phyloP scores from a whole-genome alignment of 2,329 filamentous ascomycete genomes.

The Talaromyces sp. region DNA sequence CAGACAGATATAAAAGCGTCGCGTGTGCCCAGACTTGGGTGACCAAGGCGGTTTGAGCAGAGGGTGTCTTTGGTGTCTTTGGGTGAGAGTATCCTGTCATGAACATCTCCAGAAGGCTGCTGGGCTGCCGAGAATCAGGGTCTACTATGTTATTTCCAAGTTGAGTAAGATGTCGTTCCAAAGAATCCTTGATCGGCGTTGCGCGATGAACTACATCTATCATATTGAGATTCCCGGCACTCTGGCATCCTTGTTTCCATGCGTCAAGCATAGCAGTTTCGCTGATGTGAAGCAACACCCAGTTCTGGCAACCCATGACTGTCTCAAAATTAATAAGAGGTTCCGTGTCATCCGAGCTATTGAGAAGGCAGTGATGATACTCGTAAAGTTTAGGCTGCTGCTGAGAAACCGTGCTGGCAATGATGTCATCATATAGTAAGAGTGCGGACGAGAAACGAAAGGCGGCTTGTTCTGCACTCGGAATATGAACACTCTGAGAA shows the following conservation, averaged over 20 bases:
- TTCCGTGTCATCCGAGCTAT: conserved; percentile 17
- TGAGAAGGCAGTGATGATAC: conserved; percentile 23
- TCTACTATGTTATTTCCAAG: neutral
- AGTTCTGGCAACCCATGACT: conserved; percentile 56
- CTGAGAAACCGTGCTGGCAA: conserved; percentile 33
- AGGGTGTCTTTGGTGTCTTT: neutral
- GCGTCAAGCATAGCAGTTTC: conserved; percentile 53
- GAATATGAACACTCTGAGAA: conserved; percentile 22
- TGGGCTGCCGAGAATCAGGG: neutral
- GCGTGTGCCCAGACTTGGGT: conserved; percentile 13
- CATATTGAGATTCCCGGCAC: conserved; percentile 12
- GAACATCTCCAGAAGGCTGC: conserved; percentile 10
- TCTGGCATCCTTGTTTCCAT: conserved; percentile 52
- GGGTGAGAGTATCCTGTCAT: neutral
- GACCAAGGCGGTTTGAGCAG: conserved; percentile 2
- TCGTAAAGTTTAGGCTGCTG: conserved; percentile 28
- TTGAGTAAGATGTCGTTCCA: neutral
- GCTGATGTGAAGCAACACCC: conserved; percentile 54
- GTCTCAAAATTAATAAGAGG: conserved; percentile 46
- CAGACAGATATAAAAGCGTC: conserved; percentile 4
- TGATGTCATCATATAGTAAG: conserved; percentile 35
- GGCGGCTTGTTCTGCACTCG: conserved; percentile 35
- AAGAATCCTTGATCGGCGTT: conserved; percentile 6
- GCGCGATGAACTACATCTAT: conserved; percentile 12
- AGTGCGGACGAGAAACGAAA: conserved; percentile 36